These are phyloP conservation scores for Podaxis sp. DNA, from an alignment of 768 basidiomycete species.

Conservation along the genomic window DNA sequence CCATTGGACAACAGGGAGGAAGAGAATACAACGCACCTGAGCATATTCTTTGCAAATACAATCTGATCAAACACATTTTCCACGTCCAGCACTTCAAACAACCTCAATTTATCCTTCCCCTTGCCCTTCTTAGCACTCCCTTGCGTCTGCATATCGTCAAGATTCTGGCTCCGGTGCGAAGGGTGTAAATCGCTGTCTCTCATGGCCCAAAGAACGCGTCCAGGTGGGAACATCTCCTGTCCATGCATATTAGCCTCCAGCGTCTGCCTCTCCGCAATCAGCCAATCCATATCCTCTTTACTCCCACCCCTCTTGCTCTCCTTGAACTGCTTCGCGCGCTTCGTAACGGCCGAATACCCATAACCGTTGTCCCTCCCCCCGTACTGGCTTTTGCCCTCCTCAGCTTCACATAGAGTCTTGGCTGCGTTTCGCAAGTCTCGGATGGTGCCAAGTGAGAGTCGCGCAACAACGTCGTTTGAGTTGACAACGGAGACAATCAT, in stretches of 20 bases:
- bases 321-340: constrained; percentile 59
- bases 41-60: constrained; percentile 81
- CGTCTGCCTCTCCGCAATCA: constrained; percentile 78
- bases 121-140: background rate
- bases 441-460: constrained; percentile 76
- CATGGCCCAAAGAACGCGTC: constrained; percentile 77
- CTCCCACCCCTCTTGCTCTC: constrained; percentile 43
- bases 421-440: constrained; percentile 75
- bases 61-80: constrained; percentile 80
- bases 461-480: constrained; percentile 79
- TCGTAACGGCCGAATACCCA: constrained; percentile 51
- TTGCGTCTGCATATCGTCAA: background rate
- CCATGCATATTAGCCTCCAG: constrained; percentile 83
- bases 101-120: constrained; percentile 52
- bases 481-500: constrained; percentile 79
- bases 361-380: constrained; percentile 30
- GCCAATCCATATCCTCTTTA: constrained; percentile 60
- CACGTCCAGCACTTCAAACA: constrained; percentile 78
- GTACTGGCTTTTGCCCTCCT: constrained; percentile 30
- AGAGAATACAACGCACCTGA: constrained; percentile 47
- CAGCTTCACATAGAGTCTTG: constrained; percentile 78
- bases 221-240: constrained; percentile 73
- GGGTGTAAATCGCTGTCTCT: constrained; percentile 70
- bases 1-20: background rate
- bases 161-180: constrained; percentile 39